These are phyloP conservation scores for Clarireedia paspali DNA, from an alignment of 2,329 filamentous ascomycete genomes.

Conservation along the genomic window DNA sequence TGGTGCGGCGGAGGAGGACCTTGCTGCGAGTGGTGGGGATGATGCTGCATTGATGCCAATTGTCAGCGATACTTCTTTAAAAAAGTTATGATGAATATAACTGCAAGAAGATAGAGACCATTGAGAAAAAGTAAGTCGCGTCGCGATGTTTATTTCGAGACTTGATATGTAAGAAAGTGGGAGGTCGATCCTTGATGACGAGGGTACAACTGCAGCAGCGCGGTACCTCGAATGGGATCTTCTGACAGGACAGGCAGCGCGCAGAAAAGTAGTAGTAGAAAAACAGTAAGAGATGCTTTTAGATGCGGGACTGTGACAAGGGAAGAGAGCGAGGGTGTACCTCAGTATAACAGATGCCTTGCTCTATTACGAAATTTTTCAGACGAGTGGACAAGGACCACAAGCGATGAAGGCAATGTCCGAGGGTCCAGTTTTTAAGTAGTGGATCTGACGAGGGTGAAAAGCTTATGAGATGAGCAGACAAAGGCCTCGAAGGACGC, in stretches of 20 bases:
- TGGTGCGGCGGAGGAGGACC: conserved; percentile 59
- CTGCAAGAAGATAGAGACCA: conserved; percentile 28
- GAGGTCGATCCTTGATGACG: conserved; percentile 28
- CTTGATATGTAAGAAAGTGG: conserved; percentile 22
- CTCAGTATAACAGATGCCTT: conserved; percentile 29
- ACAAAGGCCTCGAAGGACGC: conserved; percentile 13
- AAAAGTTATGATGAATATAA: conserved; percentile 16
- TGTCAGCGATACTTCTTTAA: conserved; percentile 22
- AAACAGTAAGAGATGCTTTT: conserved; percentile 12
- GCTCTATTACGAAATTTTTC: conserved; percentile 25
- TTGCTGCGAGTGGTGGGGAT: conserved; percentile 65
- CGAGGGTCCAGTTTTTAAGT: conserved; percentile 24
- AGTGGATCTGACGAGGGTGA: conserved; percentile 26
- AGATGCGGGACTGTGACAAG: conserved; percentile 19
- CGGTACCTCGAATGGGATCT: conserved; percentile 25
- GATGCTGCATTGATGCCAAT: conserved; percentile 50
- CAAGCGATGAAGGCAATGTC: conserved; percentile 27
- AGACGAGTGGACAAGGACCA: conserved; percentile 18
- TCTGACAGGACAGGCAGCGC: conserved; percentile 20
- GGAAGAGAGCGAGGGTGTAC: conserved; percentile 28
- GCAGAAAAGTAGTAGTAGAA: conserved; percentile 13
- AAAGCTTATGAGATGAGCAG: conserved; percentile 10
- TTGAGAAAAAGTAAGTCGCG: conserved; percentile 26
- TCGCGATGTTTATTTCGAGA: conserved; percentile 28
- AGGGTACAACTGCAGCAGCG: conserved; percentile 26